Conservation (phyloP, 75 land plant genomes). For the Selaginella moellendorffii region DNA sequence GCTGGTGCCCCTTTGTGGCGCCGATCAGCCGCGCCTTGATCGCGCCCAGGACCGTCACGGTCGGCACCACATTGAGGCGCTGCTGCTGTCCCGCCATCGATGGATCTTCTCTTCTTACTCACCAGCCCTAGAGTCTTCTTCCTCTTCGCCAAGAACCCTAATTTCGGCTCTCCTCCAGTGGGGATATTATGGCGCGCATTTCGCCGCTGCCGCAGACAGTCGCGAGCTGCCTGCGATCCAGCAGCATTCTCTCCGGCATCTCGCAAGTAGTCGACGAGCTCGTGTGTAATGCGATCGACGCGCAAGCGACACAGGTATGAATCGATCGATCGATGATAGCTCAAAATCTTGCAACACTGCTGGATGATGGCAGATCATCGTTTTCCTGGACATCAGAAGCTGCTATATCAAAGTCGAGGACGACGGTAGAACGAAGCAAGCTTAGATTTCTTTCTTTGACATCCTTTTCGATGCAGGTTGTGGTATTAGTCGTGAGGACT, state of each 20-base stretch:
- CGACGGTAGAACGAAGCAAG: conserved; percentile 44
- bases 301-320: conserved; percentile 69
- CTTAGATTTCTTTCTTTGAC: background rate
- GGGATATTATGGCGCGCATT: conserved; percentile 38
- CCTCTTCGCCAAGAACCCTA: background rate
- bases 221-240: conserved; percentile 54
- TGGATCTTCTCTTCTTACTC: background rate
- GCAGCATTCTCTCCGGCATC: conserved; percentile 41
- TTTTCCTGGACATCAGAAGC: conserved; percentile 30
- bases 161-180: no score
- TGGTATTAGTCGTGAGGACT: conserved; percentile 80
- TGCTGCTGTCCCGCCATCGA: conserved; percentile 75
- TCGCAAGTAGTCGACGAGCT: conserved; percentile 81
- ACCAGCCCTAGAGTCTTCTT: background rate
- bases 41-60: conserved; percentile 72
- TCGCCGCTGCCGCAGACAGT: conserved; percentile 44
- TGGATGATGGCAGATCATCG: conserved; percentile 33
- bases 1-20: conserved; percentile 83
- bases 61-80: conserved; percentile 82
- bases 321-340: background rate
- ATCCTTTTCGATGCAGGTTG: conserved; percentile 34
- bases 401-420: conserved; percentile 71
- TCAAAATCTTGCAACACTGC: background rate
- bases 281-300: conserved; percentile 73
- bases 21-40: conserved; percentile 78